A percentile compares a stretch with the other conserved stretches of the same genome.
Conservation (phyloP, 169 alveolate species). For the Plasmodium blacklocki region DNA sequence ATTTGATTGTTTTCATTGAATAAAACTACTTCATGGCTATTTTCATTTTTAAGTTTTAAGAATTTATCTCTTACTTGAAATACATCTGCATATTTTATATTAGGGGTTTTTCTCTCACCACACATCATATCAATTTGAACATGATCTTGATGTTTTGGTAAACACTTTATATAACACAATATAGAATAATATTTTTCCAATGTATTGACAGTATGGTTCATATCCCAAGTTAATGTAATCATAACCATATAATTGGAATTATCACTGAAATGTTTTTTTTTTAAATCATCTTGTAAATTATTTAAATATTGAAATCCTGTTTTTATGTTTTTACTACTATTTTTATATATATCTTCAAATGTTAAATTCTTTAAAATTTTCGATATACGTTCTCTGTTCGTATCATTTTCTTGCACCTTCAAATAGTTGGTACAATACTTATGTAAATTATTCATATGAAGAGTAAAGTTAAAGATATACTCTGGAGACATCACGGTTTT, state of each 20-base stretch:
- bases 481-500: slow-evolving; percentile 52
- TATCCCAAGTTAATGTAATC: slow-evolving; percentile 37
- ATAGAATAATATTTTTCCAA: slow-evolving; percentile 23
- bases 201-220: not conserved
- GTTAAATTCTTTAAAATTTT: slow-evolving; percentile 41
- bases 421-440: slow-evolving; percentile 31
- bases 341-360: slow-evolving; percentile 33
- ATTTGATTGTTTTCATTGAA: slow-evolving; percentile 59
- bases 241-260: slow-evolving; percentile 60
- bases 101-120: slow-evolving; percentile 57
- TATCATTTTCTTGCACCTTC: slow-evolving; percentile 27
- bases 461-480: slow-evolving; percentile 55
- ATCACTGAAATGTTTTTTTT: slow-evolving; percentile 57
- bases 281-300: slow-evolving; percentile 52
- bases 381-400: slow-evolving; percentile 27
- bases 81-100: slow-evolving; percentile 66
- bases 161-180: slow-evolving; percentile 57
- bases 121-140: slow-evolving; percentile 66
- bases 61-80: slow-evolving; percentile 53
- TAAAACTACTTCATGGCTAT: slow-evolving; percentile 56
- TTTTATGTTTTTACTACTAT: slow-evolving; percentile 33
- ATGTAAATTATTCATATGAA: slow-evolving; percentile 53
- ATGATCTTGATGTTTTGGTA: slow-evolving; percentile 23
- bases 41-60: slow-evolving; percentile 44
- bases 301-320: slow-evolving; percentile 49